These are phyloP conservation scores for Candida khao-thaluensis DNA, from an alignment of 805 yeast genomes.

Conservation along the genomic window DNA sequence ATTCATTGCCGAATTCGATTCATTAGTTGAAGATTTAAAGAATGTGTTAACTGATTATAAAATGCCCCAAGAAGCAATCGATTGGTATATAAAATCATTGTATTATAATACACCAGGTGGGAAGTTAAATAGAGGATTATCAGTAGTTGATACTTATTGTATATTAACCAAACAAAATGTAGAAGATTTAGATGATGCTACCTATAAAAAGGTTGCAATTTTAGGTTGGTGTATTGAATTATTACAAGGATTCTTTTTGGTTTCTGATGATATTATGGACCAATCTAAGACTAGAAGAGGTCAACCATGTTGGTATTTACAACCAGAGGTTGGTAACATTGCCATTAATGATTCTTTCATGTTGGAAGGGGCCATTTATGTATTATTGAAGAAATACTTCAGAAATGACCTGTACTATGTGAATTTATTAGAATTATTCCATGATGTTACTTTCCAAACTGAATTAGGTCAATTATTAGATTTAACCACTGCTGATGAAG, in stretches of 20 bases:
- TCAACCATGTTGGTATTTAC: slow-evolving; percentile 96
- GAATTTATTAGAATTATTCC: slow-evolving; percentile 89
- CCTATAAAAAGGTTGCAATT: slow-evolving; percentile 80
- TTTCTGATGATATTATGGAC: slow-evolving; percentile 99
- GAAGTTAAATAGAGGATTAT: slow-evolving; percentile 91
- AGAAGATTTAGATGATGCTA: slow-evolving; percentile 61
- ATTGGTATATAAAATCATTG: slow-evolving; percentile 75
- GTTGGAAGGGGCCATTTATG: slow-evolving; percentile 92
- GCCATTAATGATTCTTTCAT: slow-evolving; percentile 97
- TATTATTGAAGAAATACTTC: slow-evolving; percentile 87
- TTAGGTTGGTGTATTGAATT: slow-evolving; percentile 96
- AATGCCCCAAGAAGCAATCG: slow-evolving; percentile 81
- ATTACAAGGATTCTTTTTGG: slow-evolving; percentile 93
- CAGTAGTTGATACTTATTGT: slow-evolving; percentile 90
- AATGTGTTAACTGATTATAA: slow-evolving; percentile 63
- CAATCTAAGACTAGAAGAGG: slow-evolving; percentile 95
- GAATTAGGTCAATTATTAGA: slow-evolving; percentile 96
- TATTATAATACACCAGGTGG: slow-evolving; percentile 95
- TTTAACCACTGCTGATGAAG: slow-evolving; percentile 96
- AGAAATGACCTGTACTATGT: slow-evolving; percentile 77
- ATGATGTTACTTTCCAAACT: slow-evolving; percentile 95
- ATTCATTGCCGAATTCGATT: slow-evolving; percentile 70
- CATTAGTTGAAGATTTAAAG: slow-evolving; percentile 71
- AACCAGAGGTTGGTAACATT: slow-evolving; percentile 77
- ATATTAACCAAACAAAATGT: slow-evolving; percentile 61